A percentile compares a stretch with the other conserved stretches of the same genome.
phyloP scores from a whole-genome alignment of 108 stramenopile species.

The Cyclotella cryptica region DNA sequence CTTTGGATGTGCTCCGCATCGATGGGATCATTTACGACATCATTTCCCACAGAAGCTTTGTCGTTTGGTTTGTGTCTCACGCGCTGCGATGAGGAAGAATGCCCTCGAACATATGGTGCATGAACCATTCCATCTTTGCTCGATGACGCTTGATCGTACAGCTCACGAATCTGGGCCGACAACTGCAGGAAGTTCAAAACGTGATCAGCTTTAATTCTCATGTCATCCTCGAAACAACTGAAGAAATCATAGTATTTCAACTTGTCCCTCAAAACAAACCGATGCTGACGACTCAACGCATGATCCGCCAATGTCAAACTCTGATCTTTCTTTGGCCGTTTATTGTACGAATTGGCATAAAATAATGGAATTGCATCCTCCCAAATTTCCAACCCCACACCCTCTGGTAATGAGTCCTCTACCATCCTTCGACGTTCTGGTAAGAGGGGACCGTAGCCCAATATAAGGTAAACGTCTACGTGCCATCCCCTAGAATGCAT shows the following conservation, averaged over 20 bases:
- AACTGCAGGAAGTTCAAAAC: slow-evolving; percentile 65
- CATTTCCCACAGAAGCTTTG: slow-evolving; percentile 36
- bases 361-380: slow-evolving; percentile 70
- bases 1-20: slow-evolving; percentile 60
- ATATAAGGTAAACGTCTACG: slow-evolving; percentile 77
- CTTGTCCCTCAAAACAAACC: slow-evolving; percentile 79
- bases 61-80: slow-evolving; percentile 32
- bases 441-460: slow-evolving; percentile 43
- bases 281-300: slow-evolving; percentile 80
- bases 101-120: not conserved
- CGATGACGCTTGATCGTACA: slow-evolving; percentile 44
- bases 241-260: slow-evolving; percentile 78
- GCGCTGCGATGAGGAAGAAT: slow-evolving; percentile 4
- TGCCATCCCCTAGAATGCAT: slow-evolving; percentile 59
- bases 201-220: slow-evolving; percentile 64
- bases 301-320: slow-evolving; percentile 16
- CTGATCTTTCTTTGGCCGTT: slow-evolving; percentile 39
- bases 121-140: slow-evolving; percentile 9
- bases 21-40: slow-evolving; percentile 58
- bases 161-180: slow-evolving; percentile 55
- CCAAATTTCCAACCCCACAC: slow-evolving; percentile 68
- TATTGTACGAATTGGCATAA: slow-evolving; percentile 45
- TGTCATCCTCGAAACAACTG: slow-evolving; percentile 74
- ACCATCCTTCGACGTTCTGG: slow-evolving; percentile 62
- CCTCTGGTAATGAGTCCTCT: slow-evolving; percentile 50